These are phyloP conservation scores for Podaxis sp. DNA, from an alignment of 768 basidiomycete genomes.

Conservation along the genomic window DNA sequence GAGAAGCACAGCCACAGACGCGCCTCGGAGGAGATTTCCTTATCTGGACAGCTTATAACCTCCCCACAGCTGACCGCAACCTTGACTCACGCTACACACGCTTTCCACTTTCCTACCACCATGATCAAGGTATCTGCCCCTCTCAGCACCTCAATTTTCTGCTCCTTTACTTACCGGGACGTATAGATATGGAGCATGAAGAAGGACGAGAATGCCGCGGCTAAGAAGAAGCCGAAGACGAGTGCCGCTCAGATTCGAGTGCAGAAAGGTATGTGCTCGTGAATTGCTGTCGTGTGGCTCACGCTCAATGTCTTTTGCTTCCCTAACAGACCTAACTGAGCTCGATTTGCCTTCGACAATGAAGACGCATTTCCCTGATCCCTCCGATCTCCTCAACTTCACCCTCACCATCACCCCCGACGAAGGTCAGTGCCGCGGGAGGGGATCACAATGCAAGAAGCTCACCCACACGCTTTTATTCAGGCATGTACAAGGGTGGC, in stretches of 20 bases:
- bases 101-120: conserved; percentile 26
- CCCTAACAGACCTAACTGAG: conserved; percentile 82
- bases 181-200: conserved; percentile 98
- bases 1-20: conserved; percentile 21
- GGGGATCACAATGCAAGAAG: neutral
- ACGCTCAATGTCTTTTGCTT: conserved; percentile 4
- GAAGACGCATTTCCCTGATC: conserved; percentile 93
- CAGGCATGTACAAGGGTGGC: conserved; percentile 99
- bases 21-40: conserved; percentile 26
- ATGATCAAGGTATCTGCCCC: conserved; percentile 46
- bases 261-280: conserved; percentile 81
- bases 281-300: neutral
- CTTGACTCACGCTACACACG: conserved; percentile 34
- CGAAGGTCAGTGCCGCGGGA: conserved; percentile 63
- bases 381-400: conserved; percentile 94
- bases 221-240: conserved; percentile 98
- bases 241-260: conserved; percentile 98
- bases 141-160: neutral
- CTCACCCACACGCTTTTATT: neutral
- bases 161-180: conserved; percentile 6
- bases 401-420: conserved; percentile 93
- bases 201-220: conserved; percentile 97
- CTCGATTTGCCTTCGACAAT: conserved; percentile 95
- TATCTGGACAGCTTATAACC: conserved; percentile 24
- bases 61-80: conserved; percentile 28